Evolutionary conservation across 1,284 basidiomycete species (phyloP), one percentile per base, ranked within the genome.

Genomic region (Pseudozyma pruni): DNA sequence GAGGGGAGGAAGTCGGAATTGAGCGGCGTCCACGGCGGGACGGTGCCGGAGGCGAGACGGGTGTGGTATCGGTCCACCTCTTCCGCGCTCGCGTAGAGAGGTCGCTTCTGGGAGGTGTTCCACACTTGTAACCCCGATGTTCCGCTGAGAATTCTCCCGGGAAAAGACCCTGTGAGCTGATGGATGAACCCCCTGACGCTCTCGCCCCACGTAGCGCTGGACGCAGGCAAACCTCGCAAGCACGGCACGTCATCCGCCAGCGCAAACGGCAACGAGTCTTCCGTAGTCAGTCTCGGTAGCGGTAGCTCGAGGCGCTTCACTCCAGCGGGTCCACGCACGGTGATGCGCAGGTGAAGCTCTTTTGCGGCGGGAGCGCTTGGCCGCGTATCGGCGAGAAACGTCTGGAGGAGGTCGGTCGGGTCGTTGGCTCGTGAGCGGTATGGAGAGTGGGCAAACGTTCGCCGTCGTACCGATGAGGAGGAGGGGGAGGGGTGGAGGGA

Each of bases 231-330:
- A 7, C 67, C 67, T 5, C 67, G 67, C 20, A 54, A 20, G 31
- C 55, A 54, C 0, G 67, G 67, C 23, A 70, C 48, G 17, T 70
- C 67, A 41, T 70, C 60, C 1, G 59, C 50, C 20, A 70, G 17
- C 11, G 60, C 67, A 23, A 52, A 70, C 3, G 67, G 67, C 11
- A 70, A 23, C 22, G 64, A 39, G 4, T 68, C 64, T 16, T 38
- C 23, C 16, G 31, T 22, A 11, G 46, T 38, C 52, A 70, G 11
- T 22, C 2, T 29, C 25, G 43, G 41, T 27, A 70, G 22, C 5
- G 59, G 60, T 17, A 59, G 32, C 16, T 70, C 55, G 8, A 70
- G 29, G 6, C 5, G 10, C 23, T 29, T 56, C 40, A 1, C 27
- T 40, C 38, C 11, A 9, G 10, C 3, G 10, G 22, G 55, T 25